Evolutionary conservation across 768 basidiomycete species (phyloP).

Genomic region (Pisolithus marmoratus): DNA sequence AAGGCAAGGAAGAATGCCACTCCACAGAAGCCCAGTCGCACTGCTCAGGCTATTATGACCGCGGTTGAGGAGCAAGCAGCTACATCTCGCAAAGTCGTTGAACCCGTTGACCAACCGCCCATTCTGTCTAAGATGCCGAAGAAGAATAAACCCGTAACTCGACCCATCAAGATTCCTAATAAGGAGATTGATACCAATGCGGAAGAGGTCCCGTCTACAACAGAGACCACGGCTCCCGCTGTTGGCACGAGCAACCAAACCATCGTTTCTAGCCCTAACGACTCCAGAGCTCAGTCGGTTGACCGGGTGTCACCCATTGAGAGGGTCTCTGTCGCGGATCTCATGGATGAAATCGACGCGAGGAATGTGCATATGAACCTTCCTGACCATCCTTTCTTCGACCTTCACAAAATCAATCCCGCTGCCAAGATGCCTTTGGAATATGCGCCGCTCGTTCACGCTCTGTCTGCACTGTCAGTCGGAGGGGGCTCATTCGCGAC

Average conservation of each 20-base stretch:
- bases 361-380: conserved; percentile 61
- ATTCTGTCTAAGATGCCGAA: conserved; percentile 80
- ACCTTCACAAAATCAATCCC: conserved; percentile 61
- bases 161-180: conserved; percentile 52
- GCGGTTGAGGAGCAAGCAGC: conserved; percentile 15
- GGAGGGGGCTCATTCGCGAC: conserved; percentile 76
- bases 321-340: conserved; percentile 49
- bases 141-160: conserved; percentile 65
- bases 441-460: conserved; percentile 81
- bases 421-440: conserved; percentile 78
- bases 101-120: conserved; percentile 55
- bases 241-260: conserved; percentile 25
- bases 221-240: conserved; percentile 42
- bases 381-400: conserved; percentile 70
- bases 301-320: conserved; percentile 43
- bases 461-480: conserved; percentile 78
- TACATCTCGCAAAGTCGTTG: conserved; percentile 17
- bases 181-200: conserved; percentile 49
- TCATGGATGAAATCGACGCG: conserved; percentile 63
- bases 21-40: conserved; percentile 10
- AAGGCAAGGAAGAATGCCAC: conserved; percentile 19
- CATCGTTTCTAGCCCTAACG: conserved; percentile 44
- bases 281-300: conserved; percentile 57
- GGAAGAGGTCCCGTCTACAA: conserved; percentile 41
- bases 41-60: neutral